phyloP scores from a whole-genome alignment of 768 basidiomycete genomes.

The Lactifluus echinatus region DNA sequence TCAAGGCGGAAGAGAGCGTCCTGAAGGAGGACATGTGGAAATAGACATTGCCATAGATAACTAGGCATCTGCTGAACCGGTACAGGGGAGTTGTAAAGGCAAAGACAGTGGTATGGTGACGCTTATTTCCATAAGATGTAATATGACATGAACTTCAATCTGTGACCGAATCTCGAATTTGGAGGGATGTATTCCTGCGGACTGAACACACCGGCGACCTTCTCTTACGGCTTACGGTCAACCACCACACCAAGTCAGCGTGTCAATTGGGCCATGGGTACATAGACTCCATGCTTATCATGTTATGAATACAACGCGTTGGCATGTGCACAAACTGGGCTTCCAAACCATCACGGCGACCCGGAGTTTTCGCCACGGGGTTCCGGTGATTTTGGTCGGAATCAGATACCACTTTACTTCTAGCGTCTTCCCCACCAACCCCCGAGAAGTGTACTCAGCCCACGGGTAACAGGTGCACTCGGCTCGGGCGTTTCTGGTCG shows the following conservation, averaged over 20 bases:
- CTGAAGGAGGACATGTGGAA: conserved; percentile 7
- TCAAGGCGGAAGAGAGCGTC: conserved; percentile 31
- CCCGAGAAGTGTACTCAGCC: conserved; percentile 59
- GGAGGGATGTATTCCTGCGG: too few species aligned
- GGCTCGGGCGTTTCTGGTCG: conserved; percentile 45
- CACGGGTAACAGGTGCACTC: conserved; percentile 35
- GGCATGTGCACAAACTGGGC: neutral
- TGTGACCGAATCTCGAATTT: neutral
- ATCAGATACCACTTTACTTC: neutral
- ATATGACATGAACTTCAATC: neutral
- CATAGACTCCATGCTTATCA: neutral
- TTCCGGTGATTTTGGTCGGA: neutral
- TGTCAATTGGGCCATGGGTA: neutral
- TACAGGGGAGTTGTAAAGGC: neutral
- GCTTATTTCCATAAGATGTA: neutral
- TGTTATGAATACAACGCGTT: neutral
- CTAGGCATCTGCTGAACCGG: neutral
- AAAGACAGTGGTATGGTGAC: neutral
- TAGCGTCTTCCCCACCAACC: conserved; percentile 71
- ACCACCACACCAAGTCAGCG: neutral
- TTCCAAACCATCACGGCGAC: neutral
- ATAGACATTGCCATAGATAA: neutral
- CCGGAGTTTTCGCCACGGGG: neutral
- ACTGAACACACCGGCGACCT: neutral
- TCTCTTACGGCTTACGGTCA: neutral